Conservation (phyloP, 495 filamentous ascomycete genomes). For the Clavariopsis aquatica region DNA sequence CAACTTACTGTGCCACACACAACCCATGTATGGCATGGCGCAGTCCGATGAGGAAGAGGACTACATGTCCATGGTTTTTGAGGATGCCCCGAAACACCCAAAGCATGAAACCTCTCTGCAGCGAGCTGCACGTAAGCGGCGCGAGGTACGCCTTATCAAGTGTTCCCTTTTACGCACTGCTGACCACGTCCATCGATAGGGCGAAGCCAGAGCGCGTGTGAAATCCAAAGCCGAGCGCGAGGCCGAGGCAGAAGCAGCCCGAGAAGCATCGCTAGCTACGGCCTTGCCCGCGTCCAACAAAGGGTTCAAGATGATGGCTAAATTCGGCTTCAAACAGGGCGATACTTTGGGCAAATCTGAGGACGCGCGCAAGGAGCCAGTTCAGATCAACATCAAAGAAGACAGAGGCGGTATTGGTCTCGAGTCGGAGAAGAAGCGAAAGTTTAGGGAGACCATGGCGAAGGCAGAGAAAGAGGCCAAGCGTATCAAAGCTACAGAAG, state of each 20-base stretch:
- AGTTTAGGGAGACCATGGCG: conserved; percentile 62
- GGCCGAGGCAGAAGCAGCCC: conserved; percentile 64
- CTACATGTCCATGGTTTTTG: conserved; percentile 66
- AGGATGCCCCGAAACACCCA: conserved; percentile 49
- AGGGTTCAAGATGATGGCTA: conserved; percentile 94
- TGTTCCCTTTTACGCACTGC: background rate
- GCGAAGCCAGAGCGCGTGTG: conserved; percentile 36
- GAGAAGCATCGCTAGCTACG: conserved; percentile 71
- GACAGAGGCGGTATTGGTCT: conserved; percentile 83
- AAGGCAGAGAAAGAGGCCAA: conserved; percentile 52
- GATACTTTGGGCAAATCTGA: conserved; percentile 65
- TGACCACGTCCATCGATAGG: background rate
- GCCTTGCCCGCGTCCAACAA: conserved; percentile 69
- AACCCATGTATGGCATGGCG: conserved; percentile 19
- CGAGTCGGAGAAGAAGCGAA: conserved; percentile 78
- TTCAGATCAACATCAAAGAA: conserved; percentile 71
- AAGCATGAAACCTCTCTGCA: conserved; percentile 60
- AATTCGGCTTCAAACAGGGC: conserved; percentile 81
- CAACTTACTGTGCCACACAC: background rate
- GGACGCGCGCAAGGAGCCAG: conserved; percentile 60
- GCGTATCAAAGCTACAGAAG: conserved; percentile 67
- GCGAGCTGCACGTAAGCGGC: conserved; percentile 55
- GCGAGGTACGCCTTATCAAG: conserved; percentile 52
- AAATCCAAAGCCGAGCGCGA: conserved; percentile 75
- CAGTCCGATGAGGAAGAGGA: conserved; percentile 58